Conservation (phyloP, 257 asterid species). For the Solanum pimpinellifolium region DNA sequence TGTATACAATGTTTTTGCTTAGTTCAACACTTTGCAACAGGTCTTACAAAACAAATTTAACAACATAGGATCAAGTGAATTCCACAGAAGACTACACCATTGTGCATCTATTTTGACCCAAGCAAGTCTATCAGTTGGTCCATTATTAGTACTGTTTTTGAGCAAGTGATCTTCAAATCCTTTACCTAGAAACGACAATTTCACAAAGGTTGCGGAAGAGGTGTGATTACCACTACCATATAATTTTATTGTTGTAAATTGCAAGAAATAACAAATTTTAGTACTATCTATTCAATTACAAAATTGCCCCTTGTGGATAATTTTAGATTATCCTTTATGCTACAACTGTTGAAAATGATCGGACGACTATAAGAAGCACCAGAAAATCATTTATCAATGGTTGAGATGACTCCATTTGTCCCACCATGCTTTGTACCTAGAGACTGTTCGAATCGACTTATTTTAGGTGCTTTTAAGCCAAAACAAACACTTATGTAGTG, state of each 20-base stretch:
- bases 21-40: neutral
- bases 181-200: neutral
- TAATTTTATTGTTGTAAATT: neutral
- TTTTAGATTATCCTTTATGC: neutral
- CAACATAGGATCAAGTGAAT: neutral
- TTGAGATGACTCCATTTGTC: neutral
- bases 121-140: neutral
- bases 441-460: neutral
- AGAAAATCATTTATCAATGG: neutral
- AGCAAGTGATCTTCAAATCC: neutral
- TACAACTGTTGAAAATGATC: neutral
- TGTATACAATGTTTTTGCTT: neutral
- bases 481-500: neutral
- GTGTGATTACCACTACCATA: neutral
- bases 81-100: neutral
- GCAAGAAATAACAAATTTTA: neutral
- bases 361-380: neutral
- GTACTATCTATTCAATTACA: neutral
- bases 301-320: neutral
- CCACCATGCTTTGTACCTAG: neutral
- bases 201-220: neutral
- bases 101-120: neutral
- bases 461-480: neutral
- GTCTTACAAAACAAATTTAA: neutral
- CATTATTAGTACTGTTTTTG: neutral